phyloP scores from a whole-genome alignment of 805 yeast species.

The baker's yeast (Saccharomyces cerevisiae) region DNA sequence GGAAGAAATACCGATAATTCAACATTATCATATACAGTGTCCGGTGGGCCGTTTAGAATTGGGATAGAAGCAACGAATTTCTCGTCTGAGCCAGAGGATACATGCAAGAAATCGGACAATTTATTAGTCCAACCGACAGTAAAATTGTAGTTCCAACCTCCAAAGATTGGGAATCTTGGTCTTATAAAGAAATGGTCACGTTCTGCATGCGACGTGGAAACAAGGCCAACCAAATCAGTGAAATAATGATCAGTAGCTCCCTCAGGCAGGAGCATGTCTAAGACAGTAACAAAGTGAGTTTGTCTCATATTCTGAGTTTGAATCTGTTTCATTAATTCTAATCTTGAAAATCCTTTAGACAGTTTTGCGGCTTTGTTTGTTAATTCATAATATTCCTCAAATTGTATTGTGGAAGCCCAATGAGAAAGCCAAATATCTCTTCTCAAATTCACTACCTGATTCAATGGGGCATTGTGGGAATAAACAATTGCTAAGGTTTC shows the following conservation, averaged over 20 bases:
- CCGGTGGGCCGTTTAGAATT: constrained; percentile 60
- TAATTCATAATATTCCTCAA: constrained; percentile 81
- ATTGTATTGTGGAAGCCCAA: constrained; percentile 59
- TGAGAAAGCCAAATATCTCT: constrained; percentile 88
- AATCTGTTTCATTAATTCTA: constrained; percentile 49
- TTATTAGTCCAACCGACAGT: constrained; percentile 87
- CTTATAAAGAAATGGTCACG: constrained; percentile 43
- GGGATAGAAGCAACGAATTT: constrained; percentile 60
- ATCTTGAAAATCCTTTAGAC: constrained; percentile 66
- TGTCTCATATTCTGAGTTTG: not conserved
- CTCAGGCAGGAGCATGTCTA: constrained; percentile 35
- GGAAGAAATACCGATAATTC: constrained; percentile 66
- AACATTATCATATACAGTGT: constrained; percentile 58
- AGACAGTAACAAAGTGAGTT: not conserved
- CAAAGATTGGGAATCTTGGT: constrained; percentile 92
- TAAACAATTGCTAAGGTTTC: constrained; percentile 50
- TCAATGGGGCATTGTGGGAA: constrained; percentile 57
- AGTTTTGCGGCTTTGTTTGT: constrained; percentile 69
- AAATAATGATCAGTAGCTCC: constrained; percentile 61
- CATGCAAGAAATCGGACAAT: constrained; percentile 45
- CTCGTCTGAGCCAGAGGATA: constrained; percentile 33
- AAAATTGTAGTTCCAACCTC: constrained; percentile 93
- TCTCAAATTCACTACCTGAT: constrained; percentile 49
- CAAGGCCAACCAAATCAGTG: constrained; percentile 89
- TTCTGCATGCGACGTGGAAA: constrained; percentile 56